Conservation (phyloP, 2,329 filamentous ascomycete genomes). For the Penicillium sp. region DNA sequence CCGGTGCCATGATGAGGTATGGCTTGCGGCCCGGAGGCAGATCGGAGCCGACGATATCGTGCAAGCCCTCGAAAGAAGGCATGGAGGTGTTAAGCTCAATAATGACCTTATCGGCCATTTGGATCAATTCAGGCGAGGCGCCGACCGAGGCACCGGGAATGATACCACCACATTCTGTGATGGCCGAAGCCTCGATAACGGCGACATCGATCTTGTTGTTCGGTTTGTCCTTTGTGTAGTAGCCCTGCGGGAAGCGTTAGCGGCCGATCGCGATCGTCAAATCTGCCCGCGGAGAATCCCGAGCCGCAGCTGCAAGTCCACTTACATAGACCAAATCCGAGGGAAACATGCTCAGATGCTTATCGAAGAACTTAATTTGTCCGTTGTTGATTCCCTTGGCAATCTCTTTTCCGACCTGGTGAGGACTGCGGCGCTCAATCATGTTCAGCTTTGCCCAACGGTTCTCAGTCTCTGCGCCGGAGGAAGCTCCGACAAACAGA, state of each 20-base stretch:
- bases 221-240: slow-evolving; percentile 78
- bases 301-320: background rate
- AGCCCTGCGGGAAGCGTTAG: slow-evolving; percentile 55
- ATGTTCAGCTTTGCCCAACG: slow-evolving; percentile 87
- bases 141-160: slow-evolving; percentile 84
- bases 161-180: slow-evolving; percentile 85
- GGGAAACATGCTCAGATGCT: slow-evolving; percentile 91
- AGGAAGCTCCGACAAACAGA: slow-evolving; percentile 86
- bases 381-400: slow-evolving; percentile 88
- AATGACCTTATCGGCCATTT: slow-evolving; percentile 91
- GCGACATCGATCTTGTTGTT: slow-evolving; percentile 77
- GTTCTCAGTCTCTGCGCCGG: slow-evolving; percentile 87
- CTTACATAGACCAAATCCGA: slow-evolving; percentile 76
- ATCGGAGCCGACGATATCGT: slow-evolving; percentile 90
- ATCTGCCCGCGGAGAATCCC: slow-evolving; percentile 6
- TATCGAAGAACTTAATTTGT: slow-evolving; percentile 89
- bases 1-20: slow-evolving; percentile 79
- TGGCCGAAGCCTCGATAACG: slow-evolving; percentile 82
- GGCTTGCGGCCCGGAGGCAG: slow-evolving; percentile 79
- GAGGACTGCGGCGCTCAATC: slow-evolving; percentile 81
- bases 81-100: slow-evolving; percentile 89
- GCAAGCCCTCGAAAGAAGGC: slow-evolving; percentile 81
- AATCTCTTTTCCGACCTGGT: slow-evolving; percentile 89
- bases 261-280: slow-evolving; percentile 4
- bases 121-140: slow-evolving; percentile 79